phyloP scores from a whole-genome alignment of 2,329 filamentous ascomycete species.

The Monosporascus sp. region DNA sequence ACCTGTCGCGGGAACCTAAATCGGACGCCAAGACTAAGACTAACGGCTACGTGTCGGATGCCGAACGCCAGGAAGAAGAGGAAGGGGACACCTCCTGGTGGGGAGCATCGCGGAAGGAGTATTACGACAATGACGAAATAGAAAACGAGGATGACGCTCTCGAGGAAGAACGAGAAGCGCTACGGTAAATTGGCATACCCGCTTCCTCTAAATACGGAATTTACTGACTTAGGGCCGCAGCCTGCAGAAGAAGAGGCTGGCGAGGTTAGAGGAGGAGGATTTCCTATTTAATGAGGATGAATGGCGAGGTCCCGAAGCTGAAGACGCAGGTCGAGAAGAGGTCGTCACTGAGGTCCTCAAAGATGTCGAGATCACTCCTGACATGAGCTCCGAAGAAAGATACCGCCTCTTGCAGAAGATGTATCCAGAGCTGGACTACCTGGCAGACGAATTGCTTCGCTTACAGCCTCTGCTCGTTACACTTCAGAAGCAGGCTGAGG shows the following conservation, averaged over 20 bases:
- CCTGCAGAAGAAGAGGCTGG: slow-evolving; percentile 84
- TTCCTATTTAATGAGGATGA: slow-evolving; percentile 90
- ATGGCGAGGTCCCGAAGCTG: slow-evolving; percentile 61
- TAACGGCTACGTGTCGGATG: slow-evolving; percentile 29
- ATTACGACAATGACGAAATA: slow-evolving; percentile 77
- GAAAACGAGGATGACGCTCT: slow-evolving; percentile 55
- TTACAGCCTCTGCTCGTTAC: slow-evolving; percentile 61
- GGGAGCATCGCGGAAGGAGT: slow-evolving; percentile 83
- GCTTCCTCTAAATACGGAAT: not conserved
- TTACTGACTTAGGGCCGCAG: not conserved
- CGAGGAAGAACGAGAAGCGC: slow-evolving; percentile 88
- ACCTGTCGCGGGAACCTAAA: slow-evolving; percentile 34
- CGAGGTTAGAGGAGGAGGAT: slow-evolving; percentile 84
- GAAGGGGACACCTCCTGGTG: slow-evolving; percentile 63
- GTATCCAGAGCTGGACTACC: slow-evolving; percentile 88
- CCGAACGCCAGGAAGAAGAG: slow-evolving; percentile 43
- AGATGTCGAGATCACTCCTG: slow-evolving; percentile 72
- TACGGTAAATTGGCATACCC: slow-evolving; percentile 37
- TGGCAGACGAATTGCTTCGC: slow-evolving; percentile 74
- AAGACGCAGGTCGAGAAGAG: slow-evolving; percentile 45
- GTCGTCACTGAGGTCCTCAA: slow-evolving; percentile 84
- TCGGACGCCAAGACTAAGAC: slow-evolving; percentile 14
- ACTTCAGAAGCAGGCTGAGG: slow-evolving; percentile 53
- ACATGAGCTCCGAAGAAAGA: slow-evolving; percentile 71
- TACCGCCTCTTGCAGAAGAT: slow-evolving; percentile 69